Evolutionary conservation across 2,329 filamentous ascomycete species (phyloP).

Genomic region (Penicillium sp.): DNA sequence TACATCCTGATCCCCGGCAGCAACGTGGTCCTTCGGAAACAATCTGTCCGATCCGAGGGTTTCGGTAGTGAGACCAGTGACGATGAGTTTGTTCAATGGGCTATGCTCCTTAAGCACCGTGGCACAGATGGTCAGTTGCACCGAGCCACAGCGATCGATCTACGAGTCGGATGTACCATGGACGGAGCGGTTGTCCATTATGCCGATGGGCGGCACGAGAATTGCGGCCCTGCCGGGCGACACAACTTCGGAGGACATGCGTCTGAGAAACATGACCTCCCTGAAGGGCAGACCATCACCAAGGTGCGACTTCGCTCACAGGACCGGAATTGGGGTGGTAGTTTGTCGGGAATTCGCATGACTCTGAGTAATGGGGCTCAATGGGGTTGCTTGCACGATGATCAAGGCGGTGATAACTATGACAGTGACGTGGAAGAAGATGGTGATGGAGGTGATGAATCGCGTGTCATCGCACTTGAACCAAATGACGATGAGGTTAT

Average conservation of each 20-base stretch:
- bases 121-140: constrained; percentile 5
- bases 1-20: constrained; percentile 44
- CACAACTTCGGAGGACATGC: constrained; percentile 34
- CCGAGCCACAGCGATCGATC: constrained; percentile 45
- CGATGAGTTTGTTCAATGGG: constrained; percentile 18
- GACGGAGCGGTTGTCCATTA: constrained; percentile 51
- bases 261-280: constrained; percentile 2
- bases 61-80: constrained; percentile 8
- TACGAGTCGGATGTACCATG: constrained; percentile 46
- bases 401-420: neutral
- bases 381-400: constrained; percentile 31
- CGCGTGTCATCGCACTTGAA: constrained; percentile 16
- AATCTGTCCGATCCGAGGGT: constrained; percentile 24
- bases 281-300: constrained; percentile 28
- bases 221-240: constrained; percentile 42
- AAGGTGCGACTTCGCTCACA: constrained; percentile 30
- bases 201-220: constrained; percentile 43
- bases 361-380: constrained; percentile 25
- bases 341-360: constrained; percentile 15
- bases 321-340: constrained; percentile 3
- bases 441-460: neutral
- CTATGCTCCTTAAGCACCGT: constrained; percentile 10
- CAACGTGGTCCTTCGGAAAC: constrained; percentile 41
- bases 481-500: constrained; percentile 40
- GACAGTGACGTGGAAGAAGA: neutral